A percentile compares a stretch with the other conserved stretches of the same genome.
Conservation (phyloP, 1,284 basidiomycete species). For the Microbotryum saponariae region DNA sequence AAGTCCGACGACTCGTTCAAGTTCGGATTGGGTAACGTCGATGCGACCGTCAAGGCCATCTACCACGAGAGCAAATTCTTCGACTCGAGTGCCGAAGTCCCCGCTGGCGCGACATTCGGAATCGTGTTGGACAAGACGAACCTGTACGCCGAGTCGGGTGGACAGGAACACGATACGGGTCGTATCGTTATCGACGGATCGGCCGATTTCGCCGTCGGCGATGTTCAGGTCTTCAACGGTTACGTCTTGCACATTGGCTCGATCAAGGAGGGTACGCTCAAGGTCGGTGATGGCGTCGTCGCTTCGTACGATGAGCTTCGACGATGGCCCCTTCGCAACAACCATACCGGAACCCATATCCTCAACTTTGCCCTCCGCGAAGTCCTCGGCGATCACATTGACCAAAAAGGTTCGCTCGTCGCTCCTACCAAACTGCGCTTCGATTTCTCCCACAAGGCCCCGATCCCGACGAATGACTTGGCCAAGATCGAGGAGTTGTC, state of each 20-base stretch:
- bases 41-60: slow-evolving; percentile 71
- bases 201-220: slow-evolving; percentile 85
- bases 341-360: slow-evolving; percentile 98
- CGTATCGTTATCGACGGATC: slow-evolving; percentile 85
- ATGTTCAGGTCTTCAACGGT: slow-evolving; percentile 80
- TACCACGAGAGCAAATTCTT: slow-evolving; percentile 76
- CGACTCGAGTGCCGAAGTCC: slow-evolving; percentile 55
- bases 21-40: slow-evolving; percentile 66
- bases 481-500: slow-evolving; percentile 74
- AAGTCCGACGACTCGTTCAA: slow-evolving; percentile 92
- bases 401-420: slow-evolving; percentile 96
- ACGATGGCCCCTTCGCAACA: slow-evolving; percentile 89
- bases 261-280: slow-evolving; percentile 56
- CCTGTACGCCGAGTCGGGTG: slow-evolving; percentile 96
- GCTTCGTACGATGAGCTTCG: slow-evolving; percentile 76
- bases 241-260: slow-evolving; percentile 84
- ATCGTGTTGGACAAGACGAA: slow-evolving; percentile 87
- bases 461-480: slow-evolving; percentile 67
- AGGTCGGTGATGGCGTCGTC: slow-evolving; percentile 61
- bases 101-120: slow-evolving; percentile 62
- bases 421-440: slow-evolving; percentile 92
- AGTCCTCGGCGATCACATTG: slow-evolving; percentile 89
- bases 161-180: slow-evolving; percentile 94
- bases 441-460: slow-evolving; percentile 94
- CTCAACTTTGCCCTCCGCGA: slow-evolving; percentile 91